A percentile compares a stretch with the other conserved stretches of the same genome.
Conservation (phyloP, 163 green algal genomes). For the Scenedesmus sp. region DNA sequence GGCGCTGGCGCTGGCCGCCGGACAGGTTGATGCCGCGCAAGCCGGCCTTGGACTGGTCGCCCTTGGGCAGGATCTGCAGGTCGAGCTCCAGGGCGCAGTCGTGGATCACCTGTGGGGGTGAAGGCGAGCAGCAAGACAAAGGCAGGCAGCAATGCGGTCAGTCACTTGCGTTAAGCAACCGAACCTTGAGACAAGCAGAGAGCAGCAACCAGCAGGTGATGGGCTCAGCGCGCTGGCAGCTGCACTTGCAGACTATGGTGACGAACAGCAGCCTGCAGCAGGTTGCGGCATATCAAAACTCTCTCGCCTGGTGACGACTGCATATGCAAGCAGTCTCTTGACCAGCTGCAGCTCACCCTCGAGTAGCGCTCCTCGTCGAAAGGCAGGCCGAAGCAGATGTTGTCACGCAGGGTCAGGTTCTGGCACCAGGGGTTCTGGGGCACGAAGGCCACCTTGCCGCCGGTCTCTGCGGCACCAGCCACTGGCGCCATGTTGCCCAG, state of each 20-base stretch:
- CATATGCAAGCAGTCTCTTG: neutral
- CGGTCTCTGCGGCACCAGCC: constrained; percentile 40
- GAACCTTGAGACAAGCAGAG: too few relatives aligned
- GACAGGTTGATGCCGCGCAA: constrained; percentile 82
- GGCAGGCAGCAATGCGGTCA: neutral
- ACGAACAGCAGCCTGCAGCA: too few relatives aligned
- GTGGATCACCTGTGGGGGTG: constrained; percentile 59
- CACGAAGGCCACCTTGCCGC: constrained; percentile 62
- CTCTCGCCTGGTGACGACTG: too few relatives aligned
- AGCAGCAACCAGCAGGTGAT: too few relatives aligned
- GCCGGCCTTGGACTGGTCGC: constrained; percentile 77
- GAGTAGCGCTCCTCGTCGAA: constrained; percentile 71
- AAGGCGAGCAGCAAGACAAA: neutral
- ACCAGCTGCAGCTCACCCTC: constrained; percentile 22
- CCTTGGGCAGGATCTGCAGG: constrained; percentile 72
- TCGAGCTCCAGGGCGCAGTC: constrained; percentile 73
- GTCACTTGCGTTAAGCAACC: too few relatives aligned
- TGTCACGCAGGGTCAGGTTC: constrained; percentile 84
- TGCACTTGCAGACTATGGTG: too few relatives aligned
- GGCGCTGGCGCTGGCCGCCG: constrained; percentile 79
- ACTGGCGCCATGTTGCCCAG: constrained; percentile 81
- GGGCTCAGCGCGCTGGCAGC: too few relatives aligned
- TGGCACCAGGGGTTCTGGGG: constrained; percentile 87
- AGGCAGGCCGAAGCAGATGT: constrained; percentile 82
- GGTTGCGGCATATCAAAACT: too few relatives aligned